Conservation (phyloP, 208 protist genomes). For the Leishmania lainsoni region DNA sequence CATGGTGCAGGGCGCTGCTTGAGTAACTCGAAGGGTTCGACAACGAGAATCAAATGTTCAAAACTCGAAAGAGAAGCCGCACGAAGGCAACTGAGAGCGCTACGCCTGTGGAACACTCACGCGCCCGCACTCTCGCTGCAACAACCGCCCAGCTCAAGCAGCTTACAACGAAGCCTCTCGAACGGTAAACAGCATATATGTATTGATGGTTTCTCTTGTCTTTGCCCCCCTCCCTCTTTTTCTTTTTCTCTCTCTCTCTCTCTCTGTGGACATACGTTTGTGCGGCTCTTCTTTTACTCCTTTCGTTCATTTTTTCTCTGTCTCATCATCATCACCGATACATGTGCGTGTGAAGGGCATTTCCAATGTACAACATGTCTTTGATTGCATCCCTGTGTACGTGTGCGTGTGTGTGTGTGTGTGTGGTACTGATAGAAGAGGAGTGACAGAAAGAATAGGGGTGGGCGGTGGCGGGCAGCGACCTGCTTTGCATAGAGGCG, state of each 20-base stretch:
- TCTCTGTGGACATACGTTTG: neutral
- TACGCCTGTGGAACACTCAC: neutral
- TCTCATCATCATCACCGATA: neutral
- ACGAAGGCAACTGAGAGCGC: neutral
- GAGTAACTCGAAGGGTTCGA: neutral
- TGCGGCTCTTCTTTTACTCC: neutral
- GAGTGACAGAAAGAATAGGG: neutral
- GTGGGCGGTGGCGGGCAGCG: neutral
- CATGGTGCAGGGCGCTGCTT: neutral
- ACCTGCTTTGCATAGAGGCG: neutral
- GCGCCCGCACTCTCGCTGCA: neutral
- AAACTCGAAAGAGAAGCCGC: neutral
- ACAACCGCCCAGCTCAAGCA: neutral
- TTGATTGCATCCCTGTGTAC: neutral
- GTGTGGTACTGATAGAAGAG: too few relatives aligned
- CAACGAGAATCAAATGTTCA: neutral
- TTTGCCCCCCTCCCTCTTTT: neutral
- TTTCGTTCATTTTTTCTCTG: neutral
- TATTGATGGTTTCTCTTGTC: neutral
- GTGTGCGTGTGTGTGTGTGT: too few relatives aligned
- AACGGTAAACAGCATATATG: neutral
- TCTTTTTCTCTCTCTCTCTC: too few relatives aligned
- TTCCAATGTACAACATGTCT: neutral
- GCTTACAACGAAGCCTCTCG: neutral
- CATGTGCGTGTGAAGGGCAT: neutral